Percentiles rank a stretch among this genome's conserved stretches.
phyloP scores from a whole-genome alignment of 108 stramenopile genomes.

The Cyclotella atomus region DNA sequence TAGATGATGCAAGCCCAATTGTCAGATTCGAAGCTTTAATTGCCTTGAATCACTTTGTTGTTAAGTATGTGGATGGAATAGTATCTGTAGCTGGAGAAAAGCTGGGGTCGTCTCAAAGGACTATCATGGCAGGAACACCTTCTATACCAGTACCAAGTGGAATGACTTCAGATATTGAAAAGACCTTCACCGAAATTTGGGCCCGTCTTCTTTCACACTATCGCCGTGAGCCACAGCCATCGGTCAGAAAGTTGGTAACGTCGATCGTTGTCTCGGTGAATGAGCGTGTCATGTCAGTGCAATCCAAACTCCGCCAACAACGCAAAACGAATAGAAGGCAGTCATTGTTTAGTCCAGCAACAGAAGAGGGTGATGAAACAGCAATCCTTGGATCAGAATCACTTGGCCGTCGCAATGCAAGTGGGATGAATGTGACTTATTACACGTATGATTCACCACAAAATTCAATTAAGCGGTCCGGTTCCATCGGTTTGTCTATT shows the following conservation, averaged over 20 bases:
- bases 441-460: slow-evolving; percentile 4
- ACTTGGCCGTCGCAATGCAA: too few relatives aligned
- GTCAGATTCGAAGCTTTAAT: slow-evolving; percentile 88
- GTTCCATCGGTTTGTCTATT: slow-evolving; percentile 27
- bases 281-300: slow-evolving; percentile 61
- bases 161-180: slow-evolving; percentile 39
- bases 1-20: slow-evolving; percentile 74
- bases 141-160: slow-evolving; percentile 55
- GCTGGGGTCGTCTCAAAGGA: slow-evolving; percentile 22
- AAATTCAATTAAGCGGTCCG: slow-evolving; percentile 8
- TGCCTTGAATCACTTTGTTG: slow-evolving; percentile 69
- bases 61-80: slow-evolving; percentile 83
- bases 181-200: slow-evolving; percentile 79
- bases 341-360: slow-evolving; percentile 11
- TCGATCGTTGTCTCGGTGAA: slow-evolving; percentile 76
- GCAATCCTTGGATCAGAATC: too few relatives aligned
- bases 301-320: slow-evolving; percentile 38
- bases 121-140: slow-evolving; percentile 22
- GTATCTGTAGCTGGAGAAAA: slow-evolving; percentile 73
- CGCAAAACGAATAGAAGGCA: slow-evolving; percentile 22
- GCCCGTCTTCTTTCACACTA: slow-evolving; percentile 61
- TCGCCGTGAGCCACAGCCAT: slow-evolving; percentile 79
- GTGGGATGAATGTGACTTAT: slow-evolving; percentile 23
- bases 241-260: slow-evolving; percentile 62
- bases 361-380: slow-evolving; percentile 9